Evolutionary conservation across 179 eudicot genomes (phyloP).

Genomic region (Heliamphora pulchella): DNA sequence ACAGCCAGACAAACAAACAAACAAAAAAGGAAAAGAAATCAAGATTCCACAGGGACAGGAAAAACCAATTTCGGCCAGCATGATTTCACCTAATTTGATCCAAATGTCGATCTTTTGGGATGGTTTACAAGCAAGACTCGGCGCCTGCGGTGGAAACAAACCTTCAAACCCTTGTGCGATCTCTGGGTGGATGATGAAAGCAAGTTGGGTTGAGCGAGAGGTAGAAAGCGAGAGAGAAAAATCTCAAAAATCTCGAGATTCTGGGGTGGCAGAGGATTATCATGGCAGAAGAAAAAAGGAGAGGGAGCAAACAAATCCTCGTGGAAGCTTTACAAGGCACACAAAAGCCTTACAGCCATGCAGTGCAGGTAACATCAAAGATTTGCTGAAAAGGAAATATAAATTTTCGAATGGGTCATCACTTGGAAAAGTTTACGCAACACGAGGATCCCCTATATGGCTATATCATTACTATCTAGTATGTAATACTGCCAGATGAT

Average conservation of each 20-base stretch:
- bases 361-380: constrained; percentile 31
- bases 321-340: constrained; percentile 53
- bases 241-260: constrained; percentile 16
- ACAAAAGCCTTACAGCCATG: constrained; percentile 42
- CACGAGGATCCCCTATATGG: too few species aligned
- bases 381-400: constrained; percentile 7
- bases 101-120: constrained; percentile 12
- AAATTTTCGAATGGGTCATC: background rate
- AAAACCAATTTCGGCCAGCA: background rate
- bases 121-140: constrained; percentile 10
- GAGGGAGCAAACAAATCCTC: constrained; percentile 41
- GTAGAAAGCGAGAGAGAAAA: constrained; percentile 9
- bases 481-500: too few species aligned
- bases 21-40: constrained; percentile 9
- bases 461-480: too few species aligned
- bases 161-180: background rate
- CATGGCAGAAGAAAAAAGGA: constrained; percentile 8
- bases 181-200: constrained; percentile 1
- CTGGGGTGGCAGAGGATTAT: constrained; percentile 21
- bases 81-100: constrained; percentile 18
- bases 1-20: background rate
- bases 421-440: too few species aligned
- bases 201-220: background rate
- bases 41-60: background rate
- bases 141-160: background rate